phyloP scores from a whole-genome alignment of 2,329 filamentous ascomycete species.

The Aspergillus sp. region DNA sequence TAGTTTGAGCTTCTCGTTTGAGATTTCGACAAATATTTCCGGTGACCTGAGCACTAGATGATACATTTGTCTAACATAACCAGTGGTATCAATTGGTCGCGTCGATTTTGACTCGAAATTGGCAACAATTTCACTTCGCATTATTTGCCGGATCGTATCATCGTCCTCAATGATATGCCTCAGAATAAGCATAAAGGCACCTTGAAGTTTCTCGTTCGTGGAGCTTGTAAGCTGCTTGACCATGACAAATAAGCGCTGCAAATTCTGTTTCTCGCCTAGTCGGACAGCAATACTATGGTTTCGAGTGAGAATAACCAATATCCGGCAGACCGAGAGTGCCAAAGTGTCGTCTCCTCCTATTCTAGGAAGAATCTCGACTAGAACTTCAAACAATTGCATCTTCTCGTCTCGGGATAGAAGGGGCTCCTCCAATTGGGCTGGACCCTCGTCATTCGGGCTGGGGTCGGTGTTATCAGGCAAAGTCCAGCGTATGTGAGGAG shows the following conservation, averaged over 20 bases:
- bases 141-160: conserved; percentile 83
- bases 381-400: conserved; percentile 66
- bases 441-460: conserved; percentile 51
- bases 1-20: conserved; percentile 79
- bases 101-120: conserved; percentile 63
- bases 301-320: conserved; percentile 85
- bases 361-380: conserved; percentile 81
- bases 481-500: conserved; percentile 71
- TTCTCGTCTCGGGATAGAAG: conserved; percentile 67
- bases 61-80: conserved; percentile 74
- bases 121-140: conserved; percentile 83
- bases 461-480: conserved; percentile 49
- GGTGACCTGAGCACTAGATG: conserved; percentile 79
- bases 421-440: conserved; percentile 61
- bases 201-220: conserved; percentile 72
- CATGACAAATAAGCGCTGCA: conserved; percentile 91
- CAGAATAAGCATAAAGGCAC: conserved; percentile 78
- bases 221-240: conserved; percentile 83
- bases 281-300: conserved; percentile 70
- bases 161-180: conserved; percentile 95
- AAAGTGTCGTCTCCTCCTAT: conserved; percentile 85
- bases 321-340: conserved; percentile 77
- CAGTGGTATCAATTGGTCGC: conserved; percentile 66
- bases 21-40: conserved; percentile 81
- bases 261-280: conserved; percentile 82